Evolutionary conservation across 1,284 basidiomycete species (phyloP), one percentile per base, ranked within the genome.

Genomic region (Tylopilus sp.): DNA sequence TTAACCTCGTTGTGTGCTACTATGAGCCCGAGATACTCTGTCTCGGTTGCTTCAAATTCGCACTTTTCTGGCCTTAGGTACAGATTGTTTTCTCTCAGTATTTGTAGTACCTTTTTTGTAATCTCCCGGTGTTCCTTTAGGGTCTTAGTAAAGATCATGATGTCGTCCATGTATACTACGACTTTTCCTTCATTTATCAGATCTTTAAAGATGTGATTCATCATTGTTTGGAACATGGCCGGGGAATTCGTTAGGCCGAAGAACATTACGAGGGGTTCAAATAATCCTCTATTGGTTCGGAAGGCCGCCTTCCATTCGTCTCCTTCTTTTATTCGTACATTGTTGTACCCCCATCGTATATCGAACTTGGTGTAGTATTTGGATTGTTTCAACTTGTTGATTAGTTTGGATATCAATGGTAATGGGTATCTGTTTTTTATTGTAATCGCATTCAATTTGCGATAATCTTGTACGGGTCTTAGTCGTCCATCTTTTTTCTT

Each of bases 211-310:
- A 51, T 32, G 2, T 57, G 22, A 15, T 57, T 53, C 56, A 57
- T 57, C 0, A 54, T 15, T 0, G 44, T 55, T 39, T 73, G 71
- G 40, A 73, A 69, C 1, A 64, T 72, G 0, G 65, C 50, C 0
- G 65, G 69, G 0, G 71, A 64, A 46, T 74, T 56, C 1, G 28
- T 43, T 6, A 53, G 22, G 0, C 45, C 35, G 22, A 53, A 76
- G 71, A 29, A 72, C 71, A 76, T 74, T 14, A 76, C 72, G 0
- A 65, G 31, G 14, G 65, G 73, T 56, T 76, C 66, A 45, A 66
- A 76, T 1, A 68, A 61, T 0, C 77, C 42, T 1, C 2, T 2
- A 5, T 54, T 53, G 0, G 68, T 73, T 7, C 10, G 3, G 20
- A 47, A 47, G 0, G 51, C 39, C 1, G 32, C 50, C 26, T 52